Evolutionary conservation across 805 yeast genomes (phyloP), one percentile per base, ranked within the genome.

Genomic region (Metschnikowia picachoensis): DNA sequence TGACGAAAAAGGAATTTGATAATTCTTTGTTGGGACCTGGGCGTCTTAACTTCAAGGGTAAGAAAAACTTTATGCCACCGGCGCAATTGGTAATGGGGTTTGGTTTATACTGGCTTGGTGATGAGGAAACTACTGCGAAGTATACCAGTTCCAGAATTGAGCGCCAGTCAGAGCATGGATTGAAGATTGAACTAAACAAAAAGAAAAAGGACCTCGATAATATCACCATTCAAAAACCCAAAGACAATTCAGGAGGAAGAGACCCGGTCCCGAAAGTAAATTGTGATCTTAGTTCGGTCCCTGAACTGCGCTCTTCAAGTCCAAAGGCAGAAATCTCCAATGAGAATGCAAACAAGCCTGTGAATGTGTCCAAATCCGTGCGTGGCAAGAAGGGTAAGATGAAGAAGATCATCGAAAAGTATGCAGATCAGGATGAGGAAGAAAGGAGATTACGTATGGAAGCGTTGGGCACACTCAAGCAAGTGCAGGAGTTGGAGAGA

Each of bases 381-480:
- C 51, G 97, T 57, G 97, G 98, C 39, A 89, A 86, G 65, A 88
- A 85, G 59, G 85, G 86, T 34, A 90, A 90, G 60, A 59, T 86
- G 65, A 88, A 86, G 72, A 90, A 87, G 60, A 86, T 89, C 46
- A 84, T 84, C 35, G 74, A 78, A 49, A 92, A 91, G 60, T 92
- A 92, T 59, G 88, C 83, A 3, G 90, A 85, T 49, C 98, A 92
- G 66, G 98, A 92, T 61, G 97, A 88, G 43, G 94, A 87, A 46
- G 98, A 92, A 57, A 77, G 90, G 46, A 58, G 66, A 38, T 57
- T 84, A 46, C 76, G 95, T 53, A 81, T 92, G 86, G 81, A 85
- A 48, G 87, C 85, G 2, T 67, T 92, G 35, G 98, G 98, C 4
- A 87, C 96, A 0, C 70, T 87, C 59, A 89, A 88, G 53, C 82